These are phyloP conservation scores for Skeletonema potamos DNA, from an alignment of 108 stramenopile species.

Conservation along the genomic window DNA sequence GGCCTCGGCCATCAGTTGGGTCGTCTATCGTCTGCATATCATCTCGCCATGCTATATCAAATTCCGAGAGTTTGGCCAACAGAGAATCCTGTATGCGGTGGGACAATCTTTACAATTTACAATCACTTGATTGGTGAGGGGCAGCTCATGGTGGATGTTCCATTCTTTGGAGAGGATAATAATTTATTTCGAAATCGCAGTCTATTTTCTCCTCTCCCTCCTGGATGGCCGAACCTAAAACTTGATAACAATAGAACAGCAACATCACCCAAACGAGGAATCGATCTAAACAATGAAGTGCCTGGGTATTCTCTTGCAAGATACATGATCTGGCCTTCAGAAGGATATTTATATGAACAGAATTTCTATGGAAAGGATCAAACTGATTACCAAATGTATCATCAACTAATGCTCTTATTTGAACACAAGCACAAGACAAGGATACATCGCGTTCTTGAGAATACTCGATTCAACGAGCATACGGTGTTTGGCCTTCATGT, in stretches of 20 bases:
- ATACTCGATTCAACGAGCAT: slow-evolving; percentile 31
- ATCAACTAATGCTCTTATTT: slow-evolving; percentile 7
- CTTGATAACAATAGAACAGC: not conserved
- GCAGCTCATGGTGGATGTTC: not conserved
- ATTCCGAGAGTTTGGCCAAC: slow-evolving; percentile 1
- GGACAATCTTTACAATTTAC: not conserved
- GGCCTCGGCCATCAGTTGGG: slow-evolving; percentile 5
- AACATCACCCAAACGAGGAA: not conserved
- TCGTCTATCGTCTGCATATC: slow-evolving; percentile 3
- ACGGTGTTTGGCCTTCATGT: slow-evolving; percentile 61
- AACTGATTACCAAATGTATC: slow-evolving; percentile 4
- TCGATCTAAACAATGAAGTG: not conserved
- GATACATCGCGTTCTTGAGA: slow-evolving; percentile 6
- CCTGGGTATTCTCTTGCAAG: not conserved
- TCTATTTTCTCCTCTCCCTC: not conserved
- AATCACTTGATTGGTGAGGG: not conserved
- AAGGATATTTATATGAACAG: not conserved
- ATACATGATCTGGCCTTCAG: not conserved
- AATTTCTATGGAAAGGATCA: not conserved
- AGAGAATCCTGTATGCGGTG: not conserved
- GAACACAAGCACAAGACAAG: not conserved
- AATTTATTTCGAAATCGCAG: not conserved
- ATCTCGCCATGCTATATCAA: slow-evolving; percentile 6
- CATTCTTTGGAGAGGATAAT: not conserved
- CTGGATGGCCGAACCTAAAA: not conserved